These are phyloP conservation scores for Lactarius deliciosus DNA, from an alignment of 768 basidiomycete species.

Conservation along the genomic window DNA sequence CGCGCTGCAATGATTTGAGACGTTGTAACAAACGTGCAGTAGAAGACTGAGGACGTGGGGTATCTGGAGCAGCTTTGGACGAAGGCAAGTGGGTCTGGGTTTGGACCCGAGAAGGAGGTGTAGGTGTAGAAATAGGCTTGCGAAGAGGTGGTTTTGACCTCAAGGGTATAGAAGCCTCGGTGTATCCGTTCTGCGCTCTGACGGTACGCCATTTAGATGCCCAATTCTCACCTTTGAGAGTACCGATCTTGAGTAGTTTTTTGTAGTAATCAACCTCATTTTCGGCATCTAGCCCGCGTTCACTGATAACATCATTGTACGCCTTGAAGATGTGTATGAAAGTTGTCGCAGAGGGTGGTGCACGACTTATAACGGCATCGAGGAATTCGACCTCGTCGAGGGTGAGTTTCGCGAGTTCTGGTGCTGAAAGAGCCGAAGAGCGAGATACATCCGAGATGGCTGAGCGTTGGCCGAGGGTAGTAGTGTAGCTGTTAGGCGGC, in stretches of 20 bases:
- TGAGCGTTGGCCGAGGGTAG: constrained; percentile 31
- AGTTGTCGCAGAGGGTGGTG: constrained; percentile 65
- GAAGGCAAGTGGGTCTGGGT: constrained; percentile 10
- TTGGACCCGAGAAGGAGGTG: not conserved
- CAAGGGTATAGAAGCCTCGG: constrained; percentile 23
- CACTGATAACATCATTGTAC: constrained; percentile 75
- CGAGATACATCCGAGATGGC: constrained; percentile 32
- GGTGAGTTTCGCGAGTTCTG: constrained; percentile 37
- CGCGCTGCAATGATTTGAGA: constrained; percentile 23
- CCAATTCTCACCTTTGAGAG: constrained; percentile 78
- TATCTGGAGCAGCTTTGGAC: constrained; percentile 5
- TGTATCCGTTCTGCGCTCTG: constrained; percentile 54
- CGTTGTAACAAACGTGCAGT: constrained; percentile 28
- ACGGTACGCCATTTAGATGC: constrained; percentile 76
- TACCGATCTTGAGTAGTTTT: constrained; percentile 79
- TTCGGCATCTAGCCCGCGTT: constrained; percentile 72
- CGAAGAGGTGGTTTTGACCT: constrained; percentile 14
- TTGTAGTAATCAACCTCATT: constrained; percentile 79
- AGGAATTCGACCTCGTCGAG: constrained; percentile 63
- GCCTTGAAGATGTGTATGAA: constrained; percentile 83
- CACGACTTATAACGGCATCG: constrained; percentile 70
- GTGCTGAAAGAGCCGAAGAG: constrained; percentile 23
- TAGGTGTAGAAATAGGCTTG: constrained; percentile 11
- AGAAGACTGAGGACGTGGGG: constrained; percentile 14
- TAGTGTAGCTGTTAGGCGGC: constrained; percentile 22